Conservation (phyloP, 176 grass and related monocot genomes). For the Paspalum vaginatum region DNA sequence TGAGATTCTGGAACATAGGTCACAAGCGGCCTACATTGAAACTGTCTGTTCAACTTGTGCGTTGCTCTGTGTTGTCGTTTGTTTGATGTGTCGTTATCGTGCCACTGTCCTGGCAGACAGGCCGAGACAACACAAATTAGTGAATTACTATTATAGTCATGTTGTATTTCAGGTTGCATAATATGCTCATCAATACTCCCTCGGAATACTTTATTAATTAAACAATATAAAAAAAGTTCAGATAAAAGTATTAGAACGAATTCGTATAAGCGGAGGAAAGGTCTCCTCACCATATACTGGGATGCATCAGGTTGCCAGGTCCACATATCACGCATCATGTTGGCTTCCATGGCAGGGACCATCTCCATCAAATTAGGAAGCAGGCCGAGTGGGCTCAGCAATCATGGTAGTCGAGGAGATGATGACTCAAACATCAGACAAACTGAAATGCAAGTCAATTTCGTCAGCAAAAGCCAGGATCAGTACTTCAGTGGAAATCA, state of each 20-base stretch:
- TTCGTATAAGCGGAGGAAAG: not conserved
- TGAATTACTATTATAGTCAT: constrained; percentile 1
- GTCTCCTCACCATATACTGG: too few species aligned
- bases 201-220: not conserved
- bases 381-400: constrained; percentile 21
- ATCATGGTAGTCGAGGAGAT: constrained; percentile 30
- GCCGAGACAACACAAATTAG: not conserved
- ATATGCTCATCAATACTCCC: not conserved
- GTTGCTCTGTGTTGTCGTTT: constrained; percentile 10
- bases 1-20: constrained; percentile 36
- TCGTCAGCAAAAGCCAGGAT: constrained; percentile 30
- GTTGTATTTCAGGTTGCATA: not conserved
- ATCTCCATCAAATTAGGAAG: constrained; percentile 36
- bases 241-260: not conserved
- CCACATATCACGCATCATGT: constrained; percentile 19
- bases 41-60: not conserved
- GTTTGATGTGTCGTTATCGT: constrained; percentile 41
- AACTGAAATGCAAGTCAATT: constrained; percentile 35
- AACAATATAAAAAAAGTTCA: not conserved
- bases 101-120: constrained; percentile 13
- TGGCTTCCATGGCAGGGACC: constrained; percentile 2
- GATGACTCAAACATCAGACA: constrained; percentile 40
- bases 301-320: constrained; percentile 2
- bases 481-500: constrained; percentile 18
- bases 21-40: constrained; percentile 5